Conservation (phyloP, 2,329 filamentous ascomycete genomes). For the Stemphylium beticola region DNA sequence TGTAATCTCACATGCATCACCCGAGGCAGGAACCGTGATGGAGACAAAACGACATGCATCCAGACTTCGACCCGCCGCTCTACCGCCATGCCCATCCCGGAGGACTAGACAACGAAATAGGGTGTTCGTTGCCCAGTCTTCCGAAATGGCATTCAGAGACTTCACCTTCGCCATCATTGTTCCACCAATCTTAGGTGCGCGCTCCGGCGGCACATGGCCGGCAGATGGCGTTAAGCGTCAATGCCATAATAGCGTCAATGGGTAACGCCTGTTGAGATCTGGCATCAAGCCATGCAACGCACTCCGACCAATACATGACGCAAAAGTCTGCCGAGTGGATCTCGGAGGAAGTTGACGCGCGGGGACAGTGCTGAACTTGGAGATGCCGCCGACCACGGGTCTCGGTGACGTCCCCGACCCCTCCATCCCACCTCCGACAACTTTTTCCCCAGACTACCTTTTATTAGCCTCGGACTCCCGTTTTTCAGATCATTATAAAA, state of each 20-base stretch:
- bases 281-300: background rate
- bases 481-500: background rate
- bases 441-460: slow-evolving; percentile 16
- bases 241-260: background rate
- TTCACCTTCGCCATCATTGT: slow-evolving; percentile 6
- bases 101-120: background rate
- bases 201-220: background rate
- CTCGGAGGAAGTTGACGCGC: slow-evolving; percentile 6
- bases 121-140: background rate
- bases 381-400: slow-evolving; percentile 20
- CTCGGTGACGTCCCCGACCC: slow-evolving; percentile 30
- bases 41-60: background rate
- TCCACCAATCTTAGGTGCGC: slow-evolving; percentile 11
- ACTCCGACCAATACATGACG: slow-evolving; percentile 4
- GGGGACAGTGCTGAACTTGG: slow-evolving; percentile 14
- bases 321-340: slow-evolving; percentile 10
- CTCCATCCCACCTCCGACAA: slow-evolving; percentile 23
- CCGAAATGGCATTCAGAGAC: background rate
- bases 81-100: background rate
- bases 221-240: slow-evolving; percentile 2
- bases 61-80: background rate
- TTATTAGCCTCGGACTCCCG: slow-evolving; percentile 6
- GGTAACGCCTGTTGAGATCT: slow-evolving; percentile 7
- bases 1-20: background rate
- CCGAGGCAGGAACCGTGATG: background rate